A percentile compares a stretch with the other conserved stretches of the same genome.
These are phyloP conservation scores for Phragmites australis DNA, from an alignment of 176 grass and related monocot genomes.

Conservation along the genomic window DNA sequence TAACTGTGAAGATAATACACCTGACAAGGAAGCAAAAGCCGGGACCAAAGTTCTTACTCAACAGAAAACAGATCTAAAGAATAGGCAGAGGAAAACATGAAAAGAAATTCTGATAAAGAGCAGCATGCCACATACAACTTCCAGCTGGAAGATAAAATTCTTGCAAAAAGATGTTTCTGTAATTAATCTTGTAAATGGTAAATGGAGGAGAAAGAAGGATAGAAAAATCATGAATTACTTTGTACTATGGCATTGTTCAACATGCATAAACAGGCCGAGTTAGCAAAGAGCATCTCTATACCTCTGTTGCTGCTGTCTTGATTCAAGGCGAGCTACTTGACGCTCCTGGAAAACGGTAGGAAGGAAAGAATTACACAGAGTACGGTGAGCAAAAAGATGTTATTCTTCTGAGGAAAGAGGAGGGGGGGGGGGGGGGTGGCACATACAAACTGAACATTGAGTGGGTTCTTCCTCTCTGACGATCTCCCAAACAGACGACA, in stretches of 20 bases:
- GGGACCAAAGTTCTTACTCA: background rate
- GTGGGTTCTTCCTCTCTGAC: slow-evolving; percentile 53
- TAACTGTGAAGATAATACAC: slow-evolving; percentile 13
- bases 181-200: slow-evolving; percentile 1
- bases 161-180: slow-evolving; percentile 14
- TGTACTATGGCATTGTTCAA: background rate
- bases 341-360: slow-evolving; percentile 45
- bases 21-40: background rate
- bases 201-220: background rate
- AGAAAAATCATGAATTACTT: background rate
- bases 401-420: background rate
- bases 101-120: background rate
- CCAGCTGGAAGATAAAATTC: background rate
- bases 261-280: background rate
- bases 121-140: background rate
- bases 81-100: slow-evolving; percentile 1
- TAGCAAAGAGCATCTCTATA: background rate
- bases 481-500: slow-evolving; percentile 33
- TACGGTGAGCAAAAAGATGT: too few species aligned
- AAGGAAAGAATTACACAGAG: slow-evolving; percentile 15
- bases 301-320: slow-evolving; percentile 54
- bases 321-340: slow-evolving; percentile 44
- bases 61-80: background rate
- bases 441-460: slow-evolving; percentile 54
- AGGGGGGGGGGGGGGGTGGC: background rate